These are phyloP conservation scores for Acanthamoeba triangularis DNA, from an alignment of 208 protist species.

Conservation along the genomic window DNA sequence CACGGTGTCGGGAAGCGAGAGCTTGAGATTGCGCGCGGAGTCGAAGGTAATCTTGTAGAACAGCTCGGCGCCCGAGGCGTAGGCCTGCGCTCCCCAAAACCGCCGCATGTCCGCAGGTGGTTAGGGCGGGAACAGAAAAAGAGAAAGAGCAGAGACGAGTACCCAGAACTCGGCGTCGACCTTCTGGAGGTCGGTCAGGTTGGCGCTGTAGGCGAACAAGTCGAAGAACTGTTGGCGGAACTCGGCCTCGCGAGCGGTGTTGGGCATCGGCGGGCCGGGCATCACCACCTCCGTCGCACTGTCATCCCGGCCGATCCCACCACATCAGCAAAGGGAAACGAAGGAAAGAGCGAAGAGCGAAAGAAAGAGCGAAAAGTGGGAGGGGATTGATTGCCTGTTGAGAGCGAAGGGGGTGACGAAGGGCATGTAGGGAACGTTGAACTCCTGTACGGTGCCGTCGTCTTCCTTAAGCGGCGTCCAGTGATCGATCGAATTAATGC, in stretches of 20 bases:
- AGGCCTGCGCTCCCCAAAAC: background rate
- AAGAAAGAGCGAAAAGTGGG: no score
- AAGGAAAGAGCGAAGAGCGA: no score
- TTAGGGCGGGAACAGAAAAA: background rate
- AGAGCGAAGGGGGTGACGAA: no score
- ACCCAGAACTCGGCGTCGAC: conserved; percentile 47
- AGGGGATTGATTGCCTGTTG: no score
- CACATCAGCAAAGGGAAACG: no score
- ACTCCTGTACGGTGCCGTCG: no score
- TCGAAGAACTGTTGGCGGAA: background rate
- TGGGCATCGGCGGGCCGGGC: conserved; percentile 25
- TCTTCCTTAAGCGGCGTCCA: no score
- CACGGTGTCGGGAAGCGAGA: background rate
- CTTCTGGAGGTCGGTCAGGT: conserved; percentile 14
- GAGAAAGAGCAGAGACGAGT: background rate
- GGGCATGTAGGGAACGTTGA: no score
- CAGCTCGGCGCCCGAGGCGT: background rate
- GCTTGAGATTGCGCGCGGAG: conserved; percentile 2
- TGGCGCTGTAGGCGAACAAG: conserved; percentile 45
- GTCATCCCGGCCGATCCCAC: background rate
- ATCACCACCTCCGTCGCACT: background rate
- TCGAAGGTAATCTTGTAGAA: conserved; percentile 18
- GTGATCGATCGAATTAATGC: no score
- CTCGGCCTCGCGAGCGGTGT: background rate
- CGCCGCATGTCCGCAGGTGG: background rate